These are phyloP conservation scores for Boletellus ananas DNA, from an alignment of 768 basidiomycete species.

Conservation along the genomic window DNA sequence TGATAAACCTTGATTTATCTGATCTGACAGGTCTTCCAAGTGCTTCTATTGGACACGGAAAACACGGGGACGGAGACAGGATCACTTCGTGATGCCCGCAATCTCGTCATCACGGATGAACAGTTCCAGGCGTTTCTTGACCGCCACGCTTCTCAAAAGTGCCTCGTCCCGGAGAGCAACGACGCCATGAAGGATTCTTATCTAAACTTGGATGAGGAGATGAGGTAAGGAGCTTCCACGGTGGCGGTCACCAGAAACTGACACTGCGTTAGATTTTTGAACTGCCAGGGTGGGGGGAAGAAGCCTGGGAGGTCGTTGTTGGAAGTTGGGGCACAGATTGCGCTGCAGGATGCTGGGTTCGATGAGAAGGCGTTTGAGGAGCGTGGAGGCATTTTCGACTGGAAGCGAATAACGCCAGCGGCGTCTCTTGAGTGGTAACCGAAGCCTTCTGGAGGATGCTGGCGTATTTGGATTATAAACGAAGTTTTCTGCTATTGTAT, in stretches of 20 bases:
- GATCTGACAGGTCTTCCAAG: constrained; percentile 32
- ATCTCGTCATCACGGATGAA: constrained; percentile 32
- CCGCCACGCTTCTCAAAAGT: constrained; percentile 29
- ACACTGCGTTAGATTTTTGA: constrained; percentile 27
- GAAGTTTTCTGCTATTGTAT: neutral
- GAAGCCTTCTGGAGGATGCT: neutral
- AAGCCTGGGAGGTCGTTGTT: constrained; percentile 23
- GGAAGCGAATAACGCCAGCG: constrained; percentile 21
- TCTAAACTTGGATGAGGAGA: constrained; percentile 36
- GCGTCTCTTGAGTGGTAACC: constrained; percentile 1
- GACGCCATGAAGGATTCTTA: constrained; percentile 40
- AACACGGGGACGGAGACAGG: constrained; percentile 31
- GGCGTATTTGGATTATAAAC: neutral
- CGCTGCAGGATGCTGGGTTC: constrained; percentile 35
- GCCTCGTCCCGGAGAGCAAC: constrained; percentile 37
- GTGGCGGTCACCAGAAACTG: neutral
- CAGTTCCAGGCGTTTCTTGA: constrained; percentile 36
- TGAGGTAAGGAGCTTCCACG: constrained; percentile 26
- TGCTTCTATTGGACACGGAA: constrained; percentile 34
- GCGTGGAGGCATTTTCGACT: constrained; percentile 36
- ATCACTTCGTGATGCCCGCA: constrained; percentile 33
- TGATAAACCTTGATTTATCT: constrained; percentile 3
- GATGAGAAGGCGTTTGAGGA: constrained; percentile 29
- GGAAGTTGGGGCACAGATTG: constrained; percentile 32
- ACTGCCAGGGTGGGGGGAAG: constrained; percentile 35